phyloP scores from a whole-genome alignment of 495 filamentous ascomycete genomes.

The Geoglossum glabrum region DNA sequence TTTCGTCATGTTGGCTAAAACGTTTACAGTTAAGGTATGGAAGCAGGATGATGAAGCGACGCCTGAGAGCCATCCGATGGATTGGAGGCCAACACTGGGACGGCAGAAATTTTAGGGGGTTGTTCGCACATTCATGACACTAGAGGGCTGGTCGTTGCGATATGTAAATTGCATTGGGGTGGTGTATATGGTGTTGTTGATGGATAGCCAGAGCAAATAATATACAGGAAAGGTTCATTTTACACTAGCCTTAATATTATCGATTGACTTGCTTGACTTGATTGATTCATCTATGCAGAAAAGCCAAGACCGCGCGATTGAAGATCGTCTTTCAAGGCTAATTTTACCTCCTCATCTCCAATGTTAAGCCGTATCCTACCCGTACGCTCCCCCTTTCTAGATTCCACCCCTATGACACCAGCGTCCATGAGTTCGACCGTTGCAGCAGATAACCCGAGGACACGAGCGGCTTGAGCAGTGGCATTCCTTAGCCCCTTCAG shows the following conservation, averaged over 20 bases:
- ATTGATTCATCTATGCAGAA: constrained; percentile 10
- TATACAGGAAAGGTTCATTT: not conserved
- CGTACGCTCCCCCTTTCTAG: constrained; percentile 55
- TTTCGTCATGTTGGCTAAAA: constrained; percentile 12
- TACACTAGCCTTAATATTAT: constrained; percentile 17
- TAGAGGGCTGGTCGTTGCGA: not conserved
- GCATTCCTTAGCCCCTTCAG: constrained; percentile 3
- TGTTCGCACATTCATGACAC: not conserved
- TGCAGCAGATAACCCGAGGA: constrained; percentile 46
- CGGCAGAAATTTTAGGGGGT: constrained; percentile 39
- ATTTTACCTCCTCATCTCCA: constrained; percentile 72
- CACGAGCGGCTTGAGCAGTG: constrained; percentile 24
- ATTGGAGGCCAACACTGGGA: constrained; percentile 77
- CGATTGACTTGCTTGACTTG: not conserved
- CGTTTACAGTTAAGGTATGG: constrained; percentile 67
- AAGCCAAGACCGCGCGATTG: constrained; percentile 57
- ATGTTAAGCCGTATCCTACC: constrained; percentile 74
- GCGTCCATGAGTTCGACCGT: constrained; percentile 69
- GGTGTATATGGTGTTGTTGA: not conserved
- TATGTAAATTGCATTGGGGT: not conserved
- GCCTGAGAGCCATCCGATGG: constrained; percentile 72
- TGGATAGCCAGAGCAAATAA: not conserved
- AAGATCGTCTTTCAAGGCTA: constrained; percentile 71
- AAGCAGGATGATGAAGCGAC: constrained; percentile 79
- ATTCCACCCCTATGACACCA: constrained; percentile 68